A percentile compares a stretch with the other conserved stretches of the same genome.
Conservation (phyloP, 2,329 filamentous ascomycete species). For the Paracamarosporium sp. region DNA sequence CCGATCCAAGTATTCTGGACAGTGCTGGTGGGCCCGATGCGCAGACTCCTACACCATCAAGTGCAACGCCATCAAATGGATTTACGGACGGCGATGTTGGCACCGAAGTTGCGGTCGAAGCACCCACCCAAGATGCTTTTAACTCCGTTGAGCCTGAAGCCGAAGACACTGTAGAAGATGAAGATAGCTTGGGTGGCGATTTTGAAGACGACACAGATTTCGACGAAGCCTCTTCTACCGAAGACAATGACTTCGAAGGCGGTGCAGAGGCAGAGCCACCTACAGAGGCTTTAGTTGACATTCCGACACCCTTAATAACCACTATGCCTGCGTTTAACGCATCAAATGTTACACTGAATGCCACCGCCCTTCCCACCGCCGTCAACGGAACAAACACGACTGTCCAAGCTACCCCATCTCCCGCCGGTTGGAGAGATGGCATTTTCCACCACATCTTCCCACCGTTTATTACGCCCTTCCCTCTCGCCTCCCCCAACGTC, state of each 20-base stretch:
- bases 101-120: neutral
- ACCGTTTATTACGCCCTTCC: neutral
- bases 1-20: neutral
- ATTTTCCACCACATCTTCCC: neutral
- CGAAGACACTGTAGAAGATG: neutral
- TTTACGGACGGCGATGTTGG: neutral
- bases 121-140: neutral
- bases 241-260: neutral
- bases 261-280: neutral
- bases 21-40: neutral
- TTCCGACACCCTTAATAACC: neutral
- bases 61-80: too few species aligned
- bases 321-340: neutral
- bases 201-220: neutral
- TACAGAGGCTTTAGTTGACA: neutral
- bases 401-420: neutral
- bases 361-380: neutral
- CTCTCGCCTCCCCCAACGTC: neutral
- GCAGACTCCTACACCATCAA: too few species aligned
- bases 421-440: constrained; percentile 6
- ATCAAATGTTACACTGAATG: neutral
- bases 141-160: neutral
- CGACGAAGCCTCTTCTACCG: neutral
- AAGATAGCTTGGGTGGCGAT: neutral
- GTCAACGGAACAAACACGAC: neutral